phyloP scores from a whole-genome alignment of 208 protist genomes.

The Acanthamoeba sp. region DNA sequence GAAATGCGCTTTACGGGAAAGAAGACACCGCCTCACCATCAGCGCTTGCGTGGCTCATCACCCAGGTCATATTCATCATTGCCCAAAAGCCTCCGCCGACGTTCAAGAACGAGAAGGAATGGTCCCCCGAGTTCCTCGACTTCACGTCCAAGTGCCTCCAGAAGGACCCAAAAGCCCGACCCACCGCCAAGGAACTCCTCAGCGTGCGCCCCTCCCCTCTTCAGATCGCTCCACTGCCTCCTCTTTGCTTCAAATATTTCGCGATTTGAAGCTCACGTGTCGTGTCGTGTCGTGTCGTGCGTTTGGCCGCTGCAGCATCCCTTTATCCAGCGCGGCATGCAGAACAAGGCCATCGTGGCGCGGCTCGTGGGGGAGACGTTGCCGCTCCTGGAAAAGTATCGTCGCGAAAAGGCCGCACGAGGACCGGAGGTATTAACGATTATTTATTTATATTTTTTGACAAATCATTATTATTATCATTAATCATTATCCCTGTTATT shows the following conservation, averaged over 20 bases:
- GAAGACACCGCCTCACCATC: background rate
- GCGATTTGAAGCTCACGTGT: no score
- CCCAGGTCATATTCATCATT: conserved; percentile 91
- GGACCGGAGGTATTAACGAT: conserved; percentile 30
- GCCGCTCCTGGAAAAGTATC: conserved; percentile 50
- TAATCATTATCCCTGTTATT: background rate
- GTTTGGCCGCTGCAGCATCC: conserved; percentile 13
- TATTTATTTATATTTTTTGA: conserved; percentile 16
- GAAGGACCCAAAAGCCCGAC: conserved; percentile 89
- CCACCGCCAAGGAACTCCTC: conserved; percentile 86
- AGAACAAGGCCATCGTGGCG: background rate
- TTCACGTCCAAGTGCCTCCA: conserved; percentile 89
- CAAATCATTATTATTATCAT: background rate
- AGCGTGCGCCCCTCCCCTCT: conserved; percentile 10
- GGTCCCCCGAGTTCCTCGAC: conserved; percentile 86
- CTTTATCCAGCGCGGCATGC: conserved; percentile 47
- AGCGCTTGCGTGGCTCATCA: conserved; percentile 62
- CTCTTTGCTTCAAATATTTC: background rate
- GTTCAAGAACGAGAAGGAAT: conserved; percentile 82
- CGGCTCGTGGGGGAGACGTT: conserved; percentile 29
- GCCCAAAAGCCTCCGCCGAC: conserved; percentile 87
- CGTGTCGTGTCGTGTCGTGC: no score
- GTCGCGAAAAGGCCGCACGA: conserved; percentile 64
- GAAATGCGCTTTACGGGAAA: no score
- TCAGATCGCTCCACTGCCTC: background rate